Conservation (phyloP, 2,329 filamentous ascomycete species). For the Fusarium pseudograminearum region DNA sequence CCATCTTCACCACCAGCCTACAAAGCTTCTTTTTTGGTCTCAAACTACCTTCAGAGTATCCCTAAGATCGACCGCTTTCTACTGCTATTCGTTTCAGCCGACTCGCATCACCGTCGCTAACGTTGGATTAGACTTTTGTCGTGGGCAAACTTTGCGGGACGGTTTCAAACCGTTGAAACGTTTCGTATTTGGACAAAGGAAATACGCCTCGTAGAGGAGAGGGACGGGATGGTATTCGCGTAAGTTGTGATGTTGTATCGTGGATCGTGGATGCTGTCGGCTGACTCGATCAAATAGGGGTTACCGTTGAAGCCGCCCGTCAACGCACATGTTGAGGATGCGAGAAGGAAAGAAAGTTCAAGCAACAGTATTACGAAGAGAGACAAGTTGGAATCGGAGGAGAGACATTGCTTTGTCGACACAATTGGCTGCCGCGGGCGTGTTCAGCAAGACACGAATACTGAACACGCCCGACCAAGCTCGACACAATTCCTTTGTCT, state of each 20-base stretch:
- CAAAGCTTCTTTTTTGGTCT: not conserved
- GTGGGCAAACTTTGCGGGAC: not conserved
- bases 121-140: not conserved
- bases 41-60: fast-evolving
- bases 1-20: not conserved
- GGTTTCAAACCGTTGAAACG: not conserved
- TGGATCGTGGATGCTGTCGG: not conserved
- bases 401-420: too few relatives aligned
- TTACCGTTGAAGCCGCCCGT: not conserved
- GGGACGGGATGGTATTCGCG: fast-evolving
- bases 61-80: not conserved
- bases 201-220: fast-evolving
- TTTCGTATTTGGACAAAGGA: not conserved
- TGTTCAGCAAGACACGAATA: too few relatives aligned
- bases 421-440: not conserved
- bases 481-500: constrained; percentile 6
- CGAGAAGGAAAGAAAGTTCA: not conserved
- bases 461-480: not conserved
- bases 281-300: constrained; percentile 18
- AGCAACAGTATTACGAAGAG: not conserved
- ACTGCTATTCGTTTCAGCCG: not conserved
- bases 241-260: not conserved
- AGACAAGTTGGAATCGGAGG: not conserved
- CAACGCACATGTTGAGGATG: not conserved
- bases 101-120: not conserved